These are phyloP conservation scores for Echeveria elegans DNA, from an alignment of 164 flowering plant genomes.

Conservation along the genomic window DNA sequence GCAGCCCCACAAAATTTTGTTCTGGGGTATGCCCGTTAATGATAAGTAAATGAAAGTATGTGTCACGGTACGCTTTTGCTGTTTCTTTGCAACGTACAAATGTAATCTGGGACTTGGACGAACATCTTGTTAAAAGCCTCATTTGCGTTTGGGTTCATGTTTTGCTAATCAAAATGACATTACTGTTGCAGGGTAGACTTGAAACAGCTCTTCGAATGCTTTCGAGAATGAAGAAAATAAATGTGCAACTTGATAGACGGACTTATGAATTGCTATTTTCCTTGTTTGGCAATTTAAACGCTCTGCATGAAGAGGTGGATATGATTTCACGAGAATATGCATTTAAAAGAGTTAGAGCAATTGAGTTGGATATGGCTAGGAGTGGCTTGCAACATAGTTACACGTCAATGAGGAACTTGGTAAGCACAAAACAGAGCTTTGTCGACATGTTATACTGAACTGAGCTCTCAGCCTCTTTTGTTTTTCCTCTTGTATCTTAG, in stretches of 20 bases:
- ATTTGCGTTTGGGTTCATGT: background rate
- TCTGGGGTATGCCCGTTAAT: no score
- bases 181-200: conserved; percentile 64
- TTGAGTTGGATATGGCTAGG: conserved; percentile 65
- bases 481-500: conserved; percentile 29
- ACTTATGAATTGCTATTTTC: conserved; percentile 80
- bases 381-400: conserved; percentile 62
- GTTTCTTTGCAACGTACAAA: no score
- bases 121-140: background rate
- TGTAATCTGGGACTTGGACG: no score
- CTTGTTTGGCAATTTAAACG: conserved; percentile 77
- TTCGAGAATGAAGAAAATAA: conserved; percentile 56
- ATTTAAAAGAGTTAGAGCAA: conserved; percentile 51
- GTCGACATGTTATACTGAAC: background rate
- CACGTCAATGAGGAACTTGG: conserved; percentile 62
- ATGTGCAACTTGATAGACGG: conserved; percentile 42
- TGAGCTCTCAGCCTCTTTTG: background rate
- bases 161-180: background rate
- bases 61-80: no score
- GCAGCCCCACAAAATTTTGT: no score
- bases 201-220: conserved; percentile 58
- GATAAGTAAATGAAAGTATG: no score
- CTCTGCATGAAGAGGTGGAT: conserved; percentile 65
- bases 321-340: conserved; percentile 47
- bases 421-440: conserved; percentile 16